Percentiles rank a stretch among this genome's conserved stretches.
Conservation (phyloP, 495 filamentous ascomycete species). For the Aspergillus wentii region DNA sequence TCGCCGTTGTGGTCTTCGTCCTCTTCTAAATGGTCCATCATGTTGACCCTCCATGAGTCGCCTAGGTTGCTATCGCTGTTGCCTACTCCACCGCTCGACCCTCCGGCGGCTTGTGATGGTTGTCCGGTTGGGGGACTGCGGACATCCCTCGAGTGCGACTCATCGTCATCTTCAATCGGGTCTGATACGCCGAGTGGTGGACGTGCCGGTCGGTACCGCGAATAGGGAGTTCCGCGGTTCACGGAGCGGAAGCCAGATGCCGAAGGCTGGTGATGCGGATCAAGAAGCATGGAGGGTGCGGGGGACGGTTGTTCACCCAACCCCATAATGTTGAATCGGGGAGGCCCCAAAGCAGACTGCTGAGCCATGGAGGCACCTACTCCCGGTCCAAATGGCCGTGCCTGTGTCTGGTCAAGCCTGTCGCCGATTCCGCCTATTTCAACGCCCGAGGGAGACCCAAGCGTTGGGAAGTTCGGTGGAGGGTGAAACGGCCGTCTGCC, state of each 20-base stretch:
- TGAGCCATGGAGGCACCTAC: slow-evolving; percentile 19
- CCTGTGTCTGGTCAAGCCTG: slow-evolving; percentile 41
- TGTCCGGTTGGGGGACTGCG: slow-evolving; percentile 18
- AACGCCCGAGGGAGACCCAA: slow-evolving; percentile 56
- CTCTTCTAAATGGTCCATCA: slow-evolving; percentile 40
- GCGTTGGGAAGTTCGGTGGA: slow-evolving; percentile 70
- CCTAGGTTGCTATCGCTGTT: slow-evolving; percentile 55
- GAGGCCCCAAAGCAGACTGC: slow-evolving; percentile 22
- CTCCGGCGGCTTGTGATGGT: slow-evolving; percentile 18
- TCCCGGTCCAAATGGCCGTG: slow-evolving; percentile 24
- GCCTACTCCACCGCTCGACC: slow-evolving; percentile 39
- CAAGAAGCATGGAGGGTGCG: slow-evolving; percentile 66
- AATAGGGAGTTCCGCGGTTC: slow-evolving; percentile 40
- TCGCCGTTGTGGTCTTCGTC: slow-evolving; percentile 42
- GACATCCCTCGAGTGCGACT: slow-evolving; percentile 21
- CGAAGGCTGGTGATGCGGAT: slow-evolving; percentile 82
- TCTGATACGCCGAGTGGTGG: slow-evolving; percentile 27
- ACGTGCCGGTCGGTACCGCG: slow-evolving; percentile 44
- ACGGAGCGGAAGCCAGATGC: slow-evolving; percentile 43
- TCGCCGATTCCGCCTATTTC: slow-evolving; percentile 42
- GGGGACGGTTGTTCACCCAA: slow-evolving; percentile 31
- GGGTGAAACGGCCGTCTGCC: slow-evolving; percentile 58
- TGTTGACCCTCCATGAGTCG: slow-evolving; percentile 61
- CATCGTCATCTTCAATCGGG: slow-evolving; percentile 42
- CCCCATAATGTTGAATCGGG: too few relatives aligned